Base-by-base conservation (phyloP, 2,329 filamentous ascomycete species). In the Aureobasidium sp. region DNA sequence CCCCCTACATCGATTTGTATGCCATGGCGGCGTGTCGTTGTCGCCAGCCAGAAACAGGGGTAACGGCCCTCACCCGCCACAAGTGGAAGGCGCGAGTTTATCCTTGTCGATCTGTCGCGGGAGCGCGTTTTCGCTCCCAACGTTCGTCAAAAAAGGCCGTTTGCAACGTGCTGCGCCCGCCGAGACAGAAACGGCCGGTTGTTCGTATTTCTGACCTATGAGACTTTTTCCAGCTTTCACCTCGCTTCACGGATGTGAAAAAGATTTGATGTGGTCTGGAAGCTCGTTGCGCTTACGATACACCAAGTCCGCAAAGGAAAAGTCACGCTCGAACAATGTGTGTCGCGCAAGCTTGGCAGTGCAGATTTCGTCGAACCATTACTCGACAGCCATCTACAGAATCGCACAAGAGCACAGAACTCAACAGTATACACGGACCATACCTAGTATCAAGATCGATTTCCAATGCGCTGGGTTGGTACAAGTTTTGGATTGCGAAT, bases 91-190 rank as follows among this genome's bases (percentile, higher is more conserved):
- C 52, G 37, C 52, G n/a, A 15, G 25, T 34, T 25, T 56, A 34
- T 22, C 45, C 25, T 56, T 44, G 53, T 45, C 53, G 53, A 56
- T 56, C 53, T 6, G 39, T 56, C 39, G 42, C 39, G 53, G 53
- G 42, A 44, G 53, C 39, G 41, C 29, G 39, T 57, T 29, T 57
- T 57, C 14, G 9, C 53, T 44, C 17, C 22, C 39, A 45, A 57
- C 39, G 25, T 27, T 14, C 17, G 6, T 7, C 45, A 17, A 8
- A n/a, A 39, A 8, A n/a, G 25, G 3, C n/a, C 49, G 34, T 52
- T 22, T 7, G 3, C 34, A 55, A 55, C 51, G 51, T 31, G 27
- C 29, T 57, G 53, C 53, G 53, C 53, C 41, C 41, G 14, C 53
- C 53, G 53, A 57, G 53, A 57, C 53, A 44, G 11, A 11, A 57